phyloP scores from a whole-genome alignment of 768 basidiomycete genomes.

The Boletus rex-veris region DNA sequence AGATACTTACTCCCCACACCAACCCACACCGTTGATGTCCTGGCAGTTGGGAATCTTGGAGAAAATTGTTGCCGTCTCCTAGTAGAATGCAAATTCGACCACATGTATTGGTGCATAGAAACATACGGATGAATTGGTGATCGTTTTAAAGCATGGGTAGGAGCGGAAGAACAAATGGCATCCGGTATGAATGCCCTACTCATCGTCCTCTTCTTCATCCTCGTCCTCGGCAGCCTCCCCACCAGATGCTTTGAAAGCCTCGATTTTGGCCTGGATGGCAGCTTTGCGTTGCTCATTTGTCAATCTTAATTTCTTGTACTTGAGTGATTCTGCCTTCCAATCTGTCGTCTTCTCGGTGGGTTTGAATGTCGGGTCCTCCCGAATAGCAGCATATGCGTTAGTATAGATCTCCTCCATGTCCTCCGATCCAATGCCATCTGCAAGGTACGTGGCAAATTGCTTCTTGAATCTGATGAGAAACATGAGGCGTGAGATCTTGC shows the following conservation, averaged over 20 bases:
- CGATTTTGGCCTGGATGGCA: constrained; percentile 84
- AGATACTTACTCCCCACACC: constrained; percentile 39
- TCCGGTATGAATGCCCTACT: constrained; percentile 41
- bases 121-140: constrained; percentile 18
- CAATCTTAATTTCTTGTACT: constrained; percentile 66
- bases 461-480: constrained; percentile 77
- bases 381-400: constrained; percentile 91
- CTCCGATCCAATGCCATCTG: constrained; percentile 91
- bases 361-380: constrained; percentile 89
- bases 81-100: constrained; percentile 7
- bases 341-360: constrained; percentile 85
- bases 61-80: constrained; percentile 30
- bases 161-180: background rate
- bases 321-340: constrained; percentile 84
- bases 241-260: constrained; percentile 76
- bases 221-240: constrained; percentile 45
- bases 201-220: constrained; percentile 39
- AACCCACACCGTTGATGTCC: constrained; percentile 39
- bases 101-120: constrained; percentile 12
- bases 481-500: constrained; percentile 3
- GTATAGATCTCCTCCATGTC: constrained; percentile 96
- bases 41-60: constrained; percentile 57
- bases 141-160: constrained; percentile 11
- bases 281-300: constrained; percentile 74
- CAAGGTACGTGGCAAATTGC: constrained; percentile 93